A percentile compares a stretch with the other conserved stretches of the same genome.
These are phyloP conservation scores for Prunus dulcis DNA, from an alignment of 306 rosid genomes.

Conservation along the genomic window DNA sequence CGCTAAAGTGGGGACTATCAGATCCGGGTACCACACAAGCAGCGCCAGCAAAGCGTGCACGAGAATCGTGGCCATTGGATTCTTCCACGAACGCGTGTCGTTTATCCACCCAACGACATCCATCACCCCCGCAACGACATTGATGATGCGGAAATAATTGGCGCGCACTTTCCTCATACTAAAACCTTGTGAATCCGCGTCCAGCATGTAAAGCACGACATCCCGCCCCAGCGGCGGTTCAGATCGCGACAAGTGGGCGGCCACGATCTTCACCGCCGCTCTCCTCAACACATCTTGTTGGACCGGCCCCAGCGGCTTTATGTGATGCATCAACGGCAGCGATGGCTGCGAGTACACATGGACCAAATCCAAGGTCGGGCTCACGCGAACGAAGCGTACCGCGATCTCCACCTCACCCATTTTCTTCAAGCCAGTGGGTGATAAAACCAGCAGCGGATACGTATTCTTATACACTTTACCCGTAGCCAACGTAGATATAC, in stretches of 20 bases:
- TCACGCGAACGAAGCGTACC: conserved; percentile 43
- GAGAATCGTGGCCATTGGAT: conserved; percentile 62
- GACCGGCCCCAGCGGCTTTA: conserved; percentile 58
- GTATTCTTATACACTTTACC: conserved; percentile 56
- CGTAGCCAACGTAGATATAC: conserved; percentile 63
- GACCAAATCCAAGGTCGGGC: conserved; percentile 60
- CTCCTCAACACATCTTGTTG: conserved; percentile 69
- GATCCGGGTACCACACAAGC: conserved; percentile 88
- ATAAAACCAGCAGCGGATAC: conserved; percentile 57
- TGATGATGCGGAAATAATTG: conserved; percentile 65
- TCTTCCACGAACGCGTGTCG: conserved; percentile 81
- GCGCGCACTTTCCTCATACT: conserved; percentile 79
- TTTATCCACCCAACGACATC: conserved; percentile 65
- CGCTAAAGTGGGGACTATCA: conserved; percentile 55
- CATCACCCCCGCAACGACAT: conserved; percentile 46
- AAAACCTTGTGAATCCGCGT: conserved; percentile 64
- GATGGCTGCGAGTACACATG: conserved; percentile 69
- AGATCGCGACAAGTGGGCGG: conserved; percentile 56
- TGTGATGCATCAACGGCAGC: conserved; percentile 84
- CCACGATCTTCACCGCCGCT: conserved; percentile 58
- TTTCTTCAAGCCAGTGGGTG: conserved; percentile 49
- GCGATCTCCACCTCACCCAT: conserved; percentile 89
- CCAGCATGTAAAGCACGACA: conserved; percentile 63
- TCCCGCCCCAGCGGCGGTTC: conserved; percentile 78
- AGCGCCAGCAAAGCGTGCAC: conserved; percentile 61